A percentile compares a stretch with the other conserved stretches of the same genome.
phyloP scores from a whole-genome alignment of 2,329 filamentous ascomycete species.

The Pseudovirgaria hyperparasitica region DNA sequence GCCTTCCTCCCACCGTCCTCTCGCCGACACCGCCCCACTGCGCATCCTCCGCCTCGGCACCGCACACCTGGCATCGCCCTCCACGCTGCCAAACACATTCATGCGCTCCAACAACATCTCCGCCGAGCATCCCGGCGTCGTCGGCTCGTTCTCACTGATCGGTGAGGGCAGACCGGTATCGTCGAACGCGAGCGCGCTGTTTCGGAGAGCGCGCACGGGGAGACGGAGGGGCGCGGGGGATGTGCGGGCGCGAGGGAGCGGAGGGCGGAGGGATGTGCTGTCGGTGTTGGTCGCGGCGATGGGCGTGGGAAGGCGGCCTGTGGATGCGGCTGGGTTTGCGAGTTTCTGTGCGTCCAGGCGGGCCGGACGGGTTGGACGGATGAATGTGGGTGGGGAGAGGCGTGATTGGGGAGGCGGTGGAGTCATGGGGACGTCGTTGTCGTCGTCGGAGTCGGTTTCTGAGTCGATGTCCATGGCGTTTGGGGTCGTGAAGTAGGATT shows the following conservation, averaged over 20 bases:
- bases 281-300: conserved; percentile 9
- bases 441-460: conserved; percentile 18
- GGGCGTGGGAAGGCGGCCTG: conserved; percentile 25
- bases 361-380: conserved; percentile 20
- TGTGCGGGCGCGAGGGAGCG: neutral
- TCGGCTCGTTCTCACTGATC: conserved; percentile 3
- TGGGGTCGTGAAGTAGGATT: conserved; percentile 4
- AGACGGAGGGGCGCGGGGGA: neutral
- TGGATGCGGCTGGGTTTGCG: conserved; percentile 9
- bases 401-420: conserved; percentile 23
- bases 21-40: conserved; percentile 3
- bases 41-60: conserved; percentile 3
- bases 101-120: conserved; percentile 2
- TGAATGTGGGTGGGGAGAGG: conserved; percentile 15
- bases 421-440: conserved; percentile 16
- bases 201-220: conserved; percentile 3
- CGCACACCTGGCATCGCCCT: conserved; percentile 4
- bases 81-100: conserved; percentile 4
- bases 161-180: too few species aligned
- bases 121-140: conserved; percentile 1
- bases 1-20: conserved; percentile 2
- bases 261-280: conserved; percentile 1
- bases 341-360: conserved; percentile 20
- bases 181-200: conserved; percentile 6
- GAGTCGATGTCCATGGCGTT: conserved; percentile 18